These are phyloP conservation scores for Drechslera avenae DNA, from an alignment of 2,329 filamentous ascomycete species.

Conservation along the genomic window DNA sequence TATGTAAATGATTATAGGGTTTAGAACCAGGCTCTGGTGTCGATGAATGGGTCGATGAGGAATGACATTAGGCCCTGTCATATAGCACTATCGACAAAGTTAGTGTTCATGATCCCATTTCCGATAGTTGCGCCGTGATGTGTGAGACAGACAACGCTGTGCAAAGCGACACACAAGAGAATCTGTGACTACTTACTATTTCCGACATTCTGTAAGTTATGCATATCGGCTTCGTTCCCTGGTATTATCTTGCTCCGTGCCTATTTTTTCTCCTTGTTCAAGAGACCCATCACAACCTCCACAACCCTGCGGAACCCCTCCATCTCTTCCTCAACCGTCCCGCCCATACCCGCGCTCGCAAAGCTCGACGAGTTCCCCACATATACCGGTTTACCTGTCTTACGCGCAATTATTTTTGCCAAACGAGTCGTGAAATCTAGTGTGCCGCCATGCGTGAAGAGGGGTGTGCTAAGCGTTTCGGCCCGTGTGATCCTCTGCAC, in stretches of 20 bases:
- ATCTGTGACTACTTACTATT: too few relatives aligned
- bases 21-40: neutral
- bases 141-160: neutral
- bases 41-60: slow-evolving; percentile 1
- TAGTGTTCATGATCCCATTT: neutral
- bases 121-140: neutral
- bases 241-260: too few relatives aligned
- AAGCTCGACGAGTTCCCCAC: slow-evolving; percentile 88
- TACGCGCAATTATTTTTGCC: slow-evolving; percentile 80
- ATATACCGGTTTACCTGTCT: slow-evolving; percentile 77
- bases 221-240: too few relatives aligned
- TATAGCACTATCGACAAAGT: neutral
- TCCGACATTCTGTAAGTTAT: too few relatives aligned
- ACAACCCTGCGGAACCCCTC: slow-evolving; percentile 79
- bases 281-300: slow-evolving; percentile 66
- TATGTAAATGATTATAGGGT: slow-evolving; percentile 5
- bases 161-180: neutral
- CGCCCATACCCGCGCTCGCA: slow-evolving; percentile 72
- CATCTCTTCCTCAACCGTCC: slow-evolving; percentile 91
- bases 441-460: slow-evolving; percentile 76
- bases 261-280: slow-evolving; percentile 37
- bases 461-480: slow-evolving; percentile 74
- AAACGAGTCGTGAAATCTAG: slow-evolving; percentile 86
- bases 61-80: neutral
- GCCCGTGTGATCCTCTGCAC: slow-evolving; percentile 48